phyloP scores from a whole-genome alignment of 1,284 basidiomycete species.

The Ustilago curta region DNA sequence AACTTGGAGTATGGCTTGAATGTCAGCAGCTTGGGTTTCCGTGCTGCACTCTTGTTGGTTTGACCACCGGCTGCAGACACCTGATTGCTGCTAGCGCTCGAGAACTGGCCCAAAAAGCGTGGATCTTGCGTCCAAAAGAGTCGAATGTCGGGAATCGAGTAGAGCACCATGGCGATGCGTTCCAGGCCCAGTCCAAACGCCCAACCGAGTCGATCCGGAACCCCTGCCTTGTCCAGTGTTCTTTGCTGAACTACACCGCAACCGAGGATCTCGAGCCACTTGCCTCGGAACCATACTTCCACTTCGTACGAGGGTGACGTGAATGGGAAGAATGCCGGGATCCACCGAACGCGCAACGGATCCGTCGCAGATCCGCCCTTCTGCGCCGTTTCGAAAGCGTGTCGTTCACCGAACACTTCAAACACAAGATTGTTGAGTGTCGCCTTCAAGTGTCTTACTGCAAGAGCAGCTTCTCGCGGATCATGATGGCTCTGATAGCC shows the following conservation, averaged over 20 bases:
- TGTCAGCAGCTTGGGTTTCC: constrained; percentile 57
- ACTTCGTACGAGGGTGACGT: constrained; percentile 98
- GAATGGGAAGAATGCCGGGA: constrained; percentile 97
- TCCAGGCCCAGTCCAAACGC: constrained; percentile 98
- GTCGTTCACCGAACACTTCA: constrained; percentile 76
- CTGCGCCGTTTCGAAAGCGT: constrained; percentile 69
- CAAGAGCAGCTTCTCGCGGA: constrained; percentile 71
- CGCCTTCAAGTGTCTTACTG: constrained; percentile 87
- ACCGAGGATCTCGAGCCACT: constrained; percentile 97
- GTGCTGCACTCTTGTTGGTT: constrained; percentile 4
- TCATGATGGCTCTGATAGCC: constrained; percentile 84
- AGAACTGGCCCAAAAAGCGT: constrained; percentile 90
- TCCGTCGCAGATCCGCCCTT: constrained; percentile 56
- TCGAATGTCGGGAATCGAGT: constrained; percentile 97
- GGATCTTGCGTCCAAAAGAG: constrained; percentile 94
- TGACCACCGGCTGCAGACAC: constrained; percentile 38
- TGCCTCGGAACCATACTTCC: constrained; percentile 93
- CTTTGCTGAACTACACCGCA: constrained; percentile 91
- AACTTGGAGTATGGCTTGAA: constrained; percentile 67
- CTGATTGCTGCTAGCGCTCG: constrained; percentile 68
- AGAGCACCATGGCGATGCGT: constrained; percentile 97
- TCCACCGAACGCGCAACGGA: constrained; percentile 92
- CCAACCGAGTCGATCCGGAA: constrained; percentile 87
- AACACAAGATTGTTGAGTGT: constrained; percentile 90
- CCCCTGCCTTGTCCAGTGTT: constrained; percentile 81